Evolutionary conservation across 805 yeast species (phyloP).

Genomic region (Yamadazyma insecticola): DNA sequence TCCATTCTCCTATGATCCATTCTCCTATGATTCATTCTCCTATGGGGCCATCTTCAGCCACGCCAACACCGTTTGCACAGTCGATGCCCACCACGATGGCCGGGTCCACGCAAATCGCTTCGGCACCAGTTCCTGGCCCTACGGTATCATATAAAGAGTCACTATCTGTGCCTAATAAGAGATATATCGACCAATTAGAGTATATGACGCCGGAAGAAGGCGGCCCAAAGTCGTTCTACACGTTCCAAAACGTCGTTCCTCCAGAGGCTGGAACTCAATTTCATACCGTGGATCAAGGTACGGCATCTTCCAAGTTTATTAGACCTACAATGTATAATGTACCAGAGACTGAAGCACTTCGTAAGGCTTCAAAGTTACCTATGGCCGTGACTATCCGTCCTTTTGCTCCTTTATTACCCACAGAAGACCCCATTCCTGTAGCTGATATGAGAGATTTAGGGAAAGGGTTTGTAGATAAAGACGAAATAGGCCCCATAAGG

Average conservation of each 20-base stretch:
- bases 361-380: constrained; percentile 71
- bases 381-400: constrained; percentile 80
- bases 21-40: constrained; percentile 8
- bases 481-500: constrained; percentile 67
- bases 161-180: constrained; percentile 11
- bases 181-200: constrained; percentile 20
- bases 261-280: constrained; percentile 77
- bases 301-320: constrained; percentile 74
- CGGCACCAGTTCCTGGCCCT: constrained; percentile 1
- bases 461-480: constrained; percentile 14
- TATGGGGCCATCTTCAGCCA: neutral
- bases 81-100: neutral
- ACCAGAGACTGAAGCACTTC: constrained; percentile 68
- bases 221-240: constrained; percentile 48
- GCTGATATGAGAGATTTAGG: constrained; percentile 53
- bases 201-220: constrained; percentile 21
- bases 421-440: constrained; percentile 59
- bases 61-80: neutral
- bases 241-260: constrained; percentile 75
- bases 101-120: neutral
- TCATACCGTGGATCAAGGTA: constrained; percentile 74
- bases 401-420: constrained; percentile 57
- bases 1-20: too few species aligned
- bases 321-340: constrained; percentile 77
- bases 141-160: constrained; percentile 7